Evolutionary conservation across 2,329 filamentous ascomycete genomes (phyloP).

Genomic region (Zasmidium citrigriseum): DNA sequence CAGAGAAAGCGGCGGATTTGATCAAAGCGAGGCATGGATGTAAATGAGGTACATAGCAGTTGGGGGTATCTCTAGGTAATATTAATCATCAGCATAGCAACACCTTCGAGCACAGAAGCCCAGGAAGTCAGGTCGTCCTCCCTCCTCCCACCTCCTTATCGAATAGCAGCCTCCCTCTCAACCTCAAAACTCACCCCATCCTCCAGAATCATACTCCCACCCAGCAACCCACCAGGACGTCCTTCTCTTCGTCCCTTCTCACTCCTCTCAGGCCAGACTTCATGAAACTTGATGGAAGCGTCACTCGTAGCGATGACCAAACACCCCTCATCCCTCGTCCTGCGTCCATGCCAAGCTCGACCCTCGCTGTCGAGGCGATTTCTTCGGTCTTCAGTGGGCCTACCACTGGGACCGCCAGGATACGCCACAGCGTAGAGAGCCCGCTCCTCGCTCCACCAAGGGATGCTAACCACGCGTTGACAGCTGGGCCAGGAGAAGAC

Average conservation of each 20-base stretch:
- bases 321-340: constrained; percentile 71
- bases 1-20: constrained; percentile 38
- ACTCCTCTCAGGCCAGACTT: constrained; percentile 69
- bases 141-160: constrained; percentile 36
- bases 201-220: constrained; percentile 84
- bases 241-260: not conserved
- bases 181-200: constrained; percentile 77
- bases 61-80: too few relatives aligned
- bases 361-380: constrained; percentile 21
- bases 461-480: constrained; percentile 78
- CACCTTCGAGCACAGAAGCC: too few relatives aligned
- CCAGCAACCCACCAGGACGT: constrained; percentile 56
- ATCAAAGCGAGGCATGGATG: constrained; percentile 29
- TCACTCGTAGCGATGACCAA: constrained; percentile 92
- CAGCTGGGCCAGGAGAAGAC: constrained; percentile 96
- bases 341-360: constrained; percentile 57
- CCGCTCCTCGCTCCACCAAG: constrained; percentile 76
- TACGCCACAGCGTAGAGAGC: constrained; percentile 89
- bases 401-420: constrained; percentile 60
- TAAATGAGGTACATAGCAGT: not conserved
- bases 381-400: constrained; percentile 2
- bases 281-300: constrained; percentile 90
- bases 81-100: too few relatives aligned
- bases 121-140: too few relatives aligned
- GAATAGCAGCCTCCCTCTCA: constrained; percentile 52